These are phyloP conservation scores for Athelia psychrophila DNA, from an alignment of 1,284 basidiomycete genomes.

Conservation along the genomic window DNA sequence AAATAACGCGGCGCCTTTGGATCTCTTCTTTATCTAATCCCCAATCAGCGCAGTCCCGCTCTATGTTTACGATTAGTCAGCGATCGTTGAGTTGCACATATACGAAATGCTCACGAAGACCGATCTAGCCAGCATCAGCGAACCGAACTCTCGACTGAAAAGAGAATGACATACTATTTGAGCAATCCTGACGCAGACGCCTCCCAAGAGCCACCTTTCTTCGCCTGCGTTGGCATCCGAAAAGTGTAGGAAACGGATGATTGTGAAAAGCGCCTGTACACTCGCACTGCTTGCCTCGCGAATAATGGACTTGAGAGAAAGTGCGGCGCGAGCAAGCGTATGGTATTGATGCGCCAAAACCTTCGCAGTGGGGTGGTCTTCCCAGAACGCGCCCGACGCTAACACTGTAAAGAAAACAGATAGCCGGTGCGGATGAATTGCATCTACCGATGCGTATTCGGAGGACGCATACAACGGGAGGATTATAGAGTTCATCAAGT, in stretches of 20 bases:
- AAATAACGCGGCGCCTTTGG: conserved; percentile 45
- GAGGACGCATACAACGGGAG: conserved; percentile 37
- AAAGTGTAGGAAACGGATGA: conserved; percentile 39
- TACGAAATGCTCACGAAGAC: conserved; percentile 40
- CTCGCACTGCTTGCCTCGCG: conserved; percentile 43
- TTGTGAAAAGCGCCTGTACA: conserved; percentile 46
- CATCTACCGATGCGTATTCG: conserved; percentile 12
- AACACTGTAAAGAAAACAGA: conserved; percentile 49
- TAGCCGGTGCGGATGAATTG: conserved; percentile 42
- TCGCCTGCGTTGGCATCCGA: conserved; percentile 41
- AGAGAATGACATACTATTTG: conserved; percentile 36
- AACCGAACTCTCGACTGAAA: not conserved
- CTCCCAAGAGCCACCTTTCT: conserved; percentile 44
- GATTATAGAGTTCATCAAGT: conserved; percentile 36
- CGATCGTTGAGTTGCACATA: not conserved
- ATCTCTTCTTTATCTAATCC: conserved; percentile 44
- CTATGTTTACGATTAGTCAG: conserved; percentile 23
- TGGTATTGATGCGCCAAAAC: conserved; percentile 38
- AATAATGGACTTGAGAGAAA: conserved; percentile 42
- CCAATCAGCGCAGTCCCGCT: conserved; percentile 52
- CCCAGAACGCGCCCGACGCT: conserved; percentile 40
- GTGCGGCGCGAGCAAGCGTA: conserved; percentile 41
- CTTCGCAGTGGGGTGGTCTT: conserved; percentile 27
- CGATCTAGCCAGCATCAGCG: conserved; percentile 32
- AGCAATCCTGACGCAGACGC: conserved; percentile 38